These are phyloP conservation scores for Ceratobasidium sp. DNA, from an alignment of 1,284 basidiomycete species.

Conservation along the genomic window DNA sequence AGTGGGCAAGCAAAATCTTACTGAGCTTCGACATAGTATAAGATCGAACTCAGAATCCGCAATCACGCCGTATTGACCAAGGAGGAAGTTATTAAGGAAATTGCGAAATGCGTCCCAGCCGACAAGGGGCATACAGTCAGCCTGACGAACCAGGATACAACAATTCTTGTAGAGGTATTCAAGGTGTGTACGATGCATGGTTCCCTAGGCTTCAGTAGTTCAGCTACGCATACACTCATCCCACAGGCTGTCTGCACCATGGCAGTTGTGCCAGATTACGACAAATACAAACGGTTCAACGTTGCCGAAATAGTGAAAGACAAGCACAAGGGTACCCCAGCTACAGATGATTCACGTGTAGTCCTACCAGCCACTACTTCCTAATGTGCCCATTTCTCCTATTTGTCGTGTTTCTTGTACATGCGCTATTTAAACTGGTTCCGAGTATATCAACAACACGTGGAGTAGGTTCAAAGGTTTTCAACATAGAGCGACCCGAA, in stretches of 20 bases:
- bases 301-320: conserved; percentile 73
- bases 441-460: neutral
- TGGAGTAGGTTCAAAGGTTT: neutral
- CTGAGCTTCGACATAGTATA: conserved; percentile 68
- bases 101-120: conserved; percentile 77
- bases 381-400: neutral
- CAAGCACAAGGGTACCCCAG: conserved; percentile 10
- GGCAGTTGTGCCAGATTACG: conserved; percentile 78
- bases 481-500: neutral
- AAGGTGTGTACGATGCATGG: conserved; percentile 65
- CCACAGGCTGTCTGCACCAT: conserved; percentile 77
- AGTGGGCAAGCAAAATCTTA: neutral
- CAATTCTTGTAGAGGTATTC: conserved; percentile 83
- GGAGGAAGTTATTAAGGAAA: conserved; percentile 69
- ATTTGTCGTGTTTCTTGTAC: neutral
- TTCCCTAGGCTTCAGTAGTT: conserved; percentile 5
- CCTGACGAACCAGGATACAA: conserved; percentile 74
- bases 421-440: neutral
- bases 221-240: conserved; percentile 3
- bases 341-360: neutral
- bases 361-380: neutral
- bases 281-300: conserved; percentile 77
- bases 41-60: conserved; percentile 78
- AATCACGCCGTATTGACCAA: conserved; percentile 78
- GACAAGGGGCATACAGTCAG: conserved; percentile 69